A percentile compares a stretch with the other conserved stretches of the same genome.
Evolutionary conservation across 495 filamentous ascomycete genomes (phyloP).

Genomic region (Articulospora tetracladia): DNA sequence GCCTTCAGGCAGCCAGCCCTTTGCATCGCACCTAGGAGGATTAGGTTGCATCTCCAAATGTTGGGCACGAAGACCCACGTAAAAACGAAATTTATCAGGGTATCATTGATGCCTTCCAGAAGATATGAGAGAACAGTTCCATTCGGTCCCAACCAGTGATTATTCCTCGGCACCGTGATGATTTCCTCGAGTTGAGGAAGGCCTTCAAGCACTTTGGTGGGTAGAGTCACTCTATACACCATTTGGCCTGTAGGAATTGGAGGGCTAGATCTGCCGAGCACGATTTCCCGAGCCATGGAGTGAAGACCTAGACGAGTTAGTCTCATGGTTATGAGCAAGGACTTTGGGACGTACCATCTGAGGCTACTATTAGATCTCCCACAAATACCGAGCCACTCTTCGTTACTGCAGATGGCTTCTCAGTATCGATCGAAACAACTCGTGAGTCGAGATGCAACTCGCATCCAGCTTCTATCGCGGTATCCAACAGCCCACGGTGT

Average conservation of each 20-base stretch:
- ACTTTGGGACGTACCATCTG: slow-evolving; percentile 38
- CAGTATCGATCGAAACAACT: slow-evolving; percentile 30
- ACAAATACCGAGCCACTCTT: slow-evolving; percentile 30
- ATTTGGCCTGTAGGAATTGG: slow-evolving; percentile 62
- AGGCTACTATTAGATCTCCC: slow-evolving; percentile 53
- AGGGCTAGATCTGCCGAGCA: slow-evolving; percentile 37
- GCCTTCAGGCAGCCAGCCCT: slow-evolving; percentile 18
- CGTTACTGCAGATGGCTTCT: slow-evolving; percentile 24
- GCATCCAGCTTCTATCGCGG: slow-evolving; percentile 49
- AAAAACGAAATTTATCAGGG: slow-evolving; percentile 65
- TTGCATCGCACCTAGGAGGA: slow-evolving; percentile 22
- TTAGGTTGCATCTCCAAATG: slow-evolving; percentile 49
- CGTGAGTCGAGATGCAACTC: slow-evolving; percentile 43
- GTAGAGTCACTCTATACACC: slow-evolving; percentile 59
- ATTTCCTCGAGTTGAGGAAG: slow-evolving; percentile 44
- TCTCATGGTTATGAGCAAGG: background rate
- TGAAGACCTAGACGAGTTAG: slow-evolving; percentile 33
- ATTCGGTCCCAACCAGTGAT: slow-evolving; percentile 64
- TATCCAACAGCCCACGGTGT: slow-evolving; percentile 47
- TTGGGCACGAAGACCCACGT: slow-evolving; percentile 54
- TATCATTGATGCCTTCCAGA: slow-evolving; percentile 44
- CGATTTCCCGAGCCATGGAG: slow-evolving; percentile 44
- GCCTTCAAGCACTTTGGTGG: slow-evolving; percentile 44
- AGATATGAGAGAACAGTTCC: slow-evolving; percentile 64
- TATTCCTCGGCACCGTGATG: slow-evolving; percentile 51